Evolutionary conservation across 805 yeast species (phyloP), one percentile per base, ranked within the genome.

Genomic region (Metschnikowia similis): DNA sequence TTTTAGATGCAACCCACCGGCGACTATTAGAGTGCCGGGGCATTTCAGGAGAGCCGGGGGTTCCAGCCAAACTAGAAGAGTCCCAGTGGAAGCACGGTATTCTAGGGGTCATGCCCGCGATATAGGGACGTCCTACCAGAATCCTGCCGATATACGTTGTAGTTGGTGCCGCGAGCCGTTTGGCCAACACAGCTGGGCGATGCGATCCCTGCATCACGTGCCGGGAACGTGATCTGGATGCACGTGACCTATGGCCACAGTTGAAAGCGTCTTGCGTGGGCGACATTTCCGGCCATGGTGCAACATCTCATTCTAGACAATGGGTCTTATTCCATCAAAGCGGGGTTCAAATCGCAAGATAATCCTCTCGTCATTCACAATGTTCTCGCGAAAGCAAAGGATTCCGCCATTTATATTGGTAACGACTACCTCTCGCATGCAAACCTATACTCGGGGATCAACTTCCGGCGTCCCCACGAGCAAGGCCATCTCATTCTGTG

Each of bases 401-500:
- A 89, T 66, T 87, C 89, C 36, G 69, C 82, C 14, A 64, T 85
- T 1, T 82, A 86, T 57, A 72, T 91, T 9, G 96, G 96, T 4
- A 71, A 71, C 53, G 86, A 88, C 51, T 85, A 84, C 54, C 59
- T 84, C 9, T 67, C 77, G 14, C 72, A 75, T 13, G 81, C 92
- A 42, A 80, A 78, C 52, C 94, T 90, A 61, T 83, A 82, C 35
- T 82, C 95, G 0, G 88, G 90, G 0, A 75, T 91, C 6, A 76
- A 77, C 17, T 80, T 85, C 66, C 79, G 85, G 52, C 73, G 98
- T 48, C 97, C 99, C 0, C 82, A 82, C 50, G 97, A 90, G 55
- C 83, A 85, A 57, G 97, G 97, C 46, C 95, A 91, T 57, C 70
- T 94, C 46, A 82, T 84, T 0, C 88, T 92, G 35, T 94, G 98